Evolutionary conservation across 1,284 basidiomycete genomes (phyloP), one percentile per base, ranked within the genome.

Genomic region (Trametes pubescens): DNA sequence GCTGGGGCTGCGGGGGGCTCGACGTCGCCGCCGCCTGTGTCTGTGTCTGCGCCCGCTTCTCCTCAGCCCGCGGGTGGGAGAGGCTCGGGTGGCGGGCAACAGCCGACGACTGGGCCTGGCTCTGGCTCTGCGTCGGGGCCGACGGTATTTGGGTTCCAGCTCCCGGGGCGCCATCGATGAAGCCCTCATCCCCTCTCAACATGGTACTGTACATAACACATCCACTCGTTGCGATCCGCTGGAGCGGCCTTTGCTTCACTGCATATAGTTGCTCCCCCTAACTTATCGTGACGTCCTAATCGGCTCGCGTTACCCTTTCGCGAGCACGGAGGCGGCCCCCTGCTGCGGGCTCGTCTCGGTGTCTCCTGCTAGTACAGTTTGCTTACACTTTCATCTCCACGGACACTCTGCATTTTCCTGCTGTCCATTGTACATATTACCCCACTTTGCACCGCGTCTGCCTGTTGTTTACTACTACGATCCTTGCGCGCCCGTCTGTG

Each of bases 241-340:
- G 46, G 57, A 44, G 52, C 51, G 62, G 57, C 57, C 35, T 57
- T 56, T 51, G 32, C 55, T 52, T 51, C 49, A 18, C 47, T 69
- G 65, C 67, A 66, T 52, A 69, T 63, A 65, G 62, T 64, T 61
- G 60, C 64, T 47, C 65, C 52, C 22, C 22, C 46, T 69, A 69
- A 69, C 59, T 69, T 69, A 69, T 69, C 65, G 67, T 65, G 65
- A 65, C 63, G 67, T 64, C 65, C 49, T 65, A 65, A 65, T 65
- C 49, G 67, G 63, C 65, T 63, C 65, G 63, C 63, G 63, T 66
- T 69, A 53, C 44, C 62, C n/a, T 55, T 62, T 59, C 62, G 46
- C 61, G 16, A 37, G 26, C 35, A 7, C 44, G 7, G 11, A 11
- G 32, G 29, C 29, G 18, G 18, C 29, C 46, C 4, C 10, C n/a